These are phyloP conservation scores for Xylariaceae sp. DNA, from an alignment of 2,329 filamentous ascomycete species.

Conservation along the genomic window DNA sequence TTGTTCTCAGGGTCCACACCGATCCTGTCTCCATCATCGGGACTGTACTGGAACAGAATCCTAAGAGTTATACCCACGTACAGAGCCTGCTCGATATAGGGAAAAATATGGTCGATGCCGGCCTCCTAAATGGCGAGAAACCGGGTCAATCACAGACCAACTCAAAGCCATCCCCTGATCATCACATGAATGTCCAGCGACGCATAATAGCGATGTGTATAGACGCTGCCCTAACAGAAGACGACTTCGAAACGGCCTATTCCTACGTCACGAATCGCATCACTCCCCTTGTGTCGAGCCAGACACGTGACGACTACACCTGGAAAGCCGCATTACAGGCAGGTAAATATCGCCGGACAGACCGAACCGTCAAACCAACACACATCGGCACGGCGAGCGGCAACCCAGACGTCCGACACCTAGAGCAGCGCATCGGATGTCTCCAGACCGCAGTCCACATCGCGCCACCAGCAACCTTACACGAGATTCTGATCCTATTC, in stretches of 20 bases:
- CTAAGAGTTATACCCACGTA: slow-evolving; percentile 65
- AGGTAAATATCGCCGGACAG: slow-evolving; percentile 63
- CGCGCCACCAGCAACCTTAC: slow-evolving; percentile 63
- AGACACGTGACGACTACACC: slow-evolving; percentile 57
- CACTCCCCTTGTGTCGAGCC: slow-evolving; percentile 29
- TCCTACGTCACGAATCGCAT: slow-evolving; percentile 74
- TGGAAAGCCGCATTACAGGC: slow-evolving; percentile 75
- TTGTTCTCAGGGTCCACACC: slow-evolving; percentile 68
- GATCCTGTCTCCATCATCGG: slow-evolving; percentile 70
- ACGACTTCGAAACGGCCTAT: slow-evolving; percentile 82
- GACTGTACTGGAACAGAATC: slow-evolving; percentile 71
- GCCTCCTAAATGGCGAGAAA: slow-evolving; percentile 39
- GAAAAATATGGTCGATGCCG: slow-evolving; percentile 58
- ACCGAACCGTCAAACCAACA: slow-evolving; percentile 49
- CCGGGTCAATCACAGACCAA: slow-evolving; percentile 24
- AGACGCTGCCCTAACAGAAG: slow-evolving; percentile 67
- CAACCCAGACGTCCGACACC: slow-evolving; percentile 60
- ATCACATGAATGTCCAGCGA: slow-evolving; percentile 47
- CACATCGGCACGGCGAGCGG: slow-evolving; percentile 56
- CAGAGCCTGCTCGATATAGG: slow-evolving; percentile 69
- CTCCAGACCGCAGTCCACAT: slow-evolving; percentile 69
- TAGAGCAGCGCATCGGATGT: slow-evolving; percentile 78
- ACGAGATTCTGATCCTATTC: slow-evolving; percentile 71
- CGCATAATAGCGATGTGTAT: slow-evolving; percentile 77
- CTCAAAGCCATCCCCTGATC: slow-evolving; percentile 27